Evolutionary conservation across 2,329 filamentous ascomycete genomes (phyloP).

Genomic region (Pseudopyrenochaeta lycopersici): DNA sequence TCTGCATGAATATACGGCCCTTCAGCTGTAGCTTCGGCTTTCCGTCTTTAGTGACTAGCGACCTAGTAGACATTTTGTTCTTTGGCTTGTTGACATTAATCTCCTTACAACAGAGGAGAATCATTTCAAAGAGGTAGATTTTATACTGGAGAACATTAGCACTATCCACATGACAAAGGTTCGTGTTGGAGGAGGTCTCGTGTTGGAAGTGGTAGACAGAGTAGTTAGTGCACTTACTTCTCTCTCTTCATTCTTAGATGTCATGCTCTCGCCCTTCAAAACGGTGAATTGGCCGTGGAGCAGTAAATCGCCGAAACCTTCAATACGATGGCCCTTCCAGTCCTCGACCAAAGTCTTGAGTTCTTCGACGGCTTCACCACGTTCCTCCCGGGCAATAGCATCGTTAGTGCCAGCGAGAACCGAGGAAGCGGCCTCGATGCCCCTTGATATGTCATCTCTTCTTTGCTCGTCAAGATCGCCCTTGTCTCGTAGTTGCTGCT

Average conservation of each 20-base stretch:
- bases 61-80: slow-evolving; percentile 74
- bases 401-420: slow-evolving; percentile 88
- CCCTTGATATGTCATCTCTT: slow-evolving; percentile 75
- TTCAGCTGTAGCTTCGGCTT: slow-evolving; percentile 87
- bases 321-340: slow-evolving; percentile 92
- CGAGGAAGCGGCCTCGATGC: slow-evolving; percentile 82
- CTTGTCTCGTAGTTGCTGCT: slow-evolving; percentile 85
- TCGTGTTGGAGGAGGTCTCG: not conserved
- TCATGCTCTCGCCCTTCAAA: slow-evolving; percentile 80
- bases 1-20: slow-evolving; percentile 98
- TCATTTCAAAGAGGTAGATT: slow-evolving; percentile 96
- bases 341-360: slow-evolving; percentile 87
- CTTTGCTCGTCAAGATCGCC: slow-evolving; percentile 74
- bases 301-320: slow-evolving; percentile 89
- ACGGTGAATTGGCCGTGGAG: slow-evolving; percentile 92
- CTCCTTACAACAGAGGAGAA: slow-evolving; percentile 96
- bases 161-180: not conserved
- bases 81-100: slow-evolving; percentile 83
- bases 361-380: slow-evolving; percentile 84
- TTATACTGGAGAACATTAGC: slow-evolving; percentile 73
- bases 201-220: not conserved
- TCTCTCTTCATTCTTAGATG: slow-evolving; percentile 82
- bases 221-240: slow-evolving; percentile 67
- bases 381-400: slow-evolving; percentile 86
- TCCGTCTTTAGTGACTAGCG: slow-evolving; percentile 72